A percentile compares a stretch with the other conserved stretches of the same genome.
Evolutionary conservation across 176 grass and related monocot species (phyloP).

Genomic region (Juncus inflexus): DNA sequence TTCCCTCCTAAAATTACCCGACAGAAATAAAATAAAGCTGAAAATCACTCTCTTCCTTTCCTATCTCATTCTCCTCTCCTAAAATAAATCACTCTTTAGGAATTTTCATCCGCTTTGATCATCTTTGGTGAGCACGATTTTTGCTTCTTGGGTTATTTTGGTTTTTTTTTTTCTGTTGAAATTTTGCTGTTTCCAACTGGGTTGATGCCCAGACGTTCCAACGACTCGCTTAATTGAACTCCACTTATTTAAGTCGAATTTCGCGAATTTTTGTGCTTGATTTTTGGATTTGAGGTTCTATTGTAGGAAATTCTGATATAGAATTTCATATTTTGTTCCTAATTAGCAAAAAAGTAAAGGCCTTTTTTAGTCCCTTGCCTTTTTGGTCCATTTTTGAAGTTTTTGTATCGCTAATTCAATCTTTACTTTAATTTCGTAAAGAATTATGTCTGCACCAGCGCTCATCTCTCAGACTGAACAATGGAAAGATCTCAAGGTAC

Average conservation of each 20-base stretch:
- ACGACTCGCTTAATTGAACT: background rate
- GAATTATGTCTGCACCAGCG: constrained; percentile 58
- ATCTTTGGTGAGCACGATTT: background rate
- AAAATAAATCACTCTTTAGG: background rate
- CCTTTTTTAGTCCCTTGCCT: background rate
- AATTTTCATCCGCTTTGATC: background rate
- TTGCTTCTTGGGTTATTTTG: background rate
- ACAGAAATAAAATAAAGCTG: background rate
- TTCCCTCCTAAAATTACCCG: background rate
- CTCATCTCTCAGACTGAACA: constrained; percentile 66
- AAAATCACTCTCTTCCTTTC: background rate
- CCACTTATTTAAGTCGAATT: background rate
- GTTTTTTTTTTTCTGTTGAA: background rate
- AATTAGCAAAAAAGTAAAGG: constrained; percentile 1
- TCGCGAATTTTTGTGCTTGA: background rate
- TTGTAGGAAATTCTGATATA: background rate
- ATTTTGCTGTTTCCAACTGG: background rate
- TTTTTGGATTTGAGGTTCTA: background rate
- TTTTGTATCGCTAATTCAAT: constrained; percentile 9
- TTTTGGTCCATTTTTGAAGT: background rate
- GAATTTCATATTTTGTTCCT: background rate
- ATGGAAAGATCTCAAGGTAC: constrained; percentile 75
- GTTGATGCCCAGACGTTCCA: background rate
- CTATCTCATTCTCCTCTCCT: background rate
- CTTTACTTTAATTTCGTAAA: background rate